A percentile compares a stretch with the other conserved stretches of the same genome.
phyloP scores from a whole-genome alignment of 2,329 filamentous ascomycete genomes.

The Penicillium sp. region DNA sequence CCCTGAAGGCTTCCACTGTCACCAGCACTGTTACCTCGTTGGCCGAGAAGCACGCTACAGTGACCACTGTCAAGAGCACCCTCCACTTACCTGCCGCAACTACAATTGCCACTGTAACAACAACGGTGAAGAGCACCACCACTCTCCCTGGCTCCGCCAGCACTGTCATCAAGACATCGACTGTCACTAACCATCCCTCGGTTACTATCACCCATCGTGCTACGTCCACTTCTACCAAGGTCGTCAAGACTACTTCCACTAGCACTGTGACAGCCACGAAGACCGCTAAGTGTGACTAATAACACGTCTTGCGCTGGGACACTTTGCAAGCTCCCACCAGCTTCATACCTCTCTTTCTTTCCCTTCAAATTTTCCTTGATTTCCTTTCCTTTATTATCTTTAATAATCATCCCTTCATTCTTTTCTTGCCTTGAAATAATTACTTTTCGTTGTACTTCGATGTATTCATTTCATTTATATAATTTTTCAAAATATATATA shows the following conservation, averaged over 20 bases:
- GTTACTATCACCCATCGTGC: slow-evolving; percentile 19
- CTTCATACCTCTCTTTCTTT: neutral
- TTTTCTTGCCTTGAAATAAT: no score
- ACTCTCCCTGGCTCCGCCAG: slow-evolving; percentile 25
- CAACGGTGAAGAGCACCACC: slow-evolving; percentile 19
- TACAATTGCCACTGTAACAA: slow-evolving; percentile 13
- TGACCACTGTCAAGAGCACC: slow-evolving; percentile 17
- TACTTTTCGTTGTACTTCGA: no score
- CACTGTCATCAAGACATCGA: slow-evolving; percentile 24
- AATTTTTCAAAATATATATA: no score
- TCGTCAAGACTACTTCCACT: slow-evolving; percentile 19
- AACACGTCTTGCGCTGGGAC: neutral
- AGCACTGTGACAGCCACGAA: slow-evolving; percentile 14
- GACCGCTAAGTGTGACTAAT: slow-evolving; percentile 8
- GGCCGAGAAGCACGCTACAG: slow-evolving; percentile 14
- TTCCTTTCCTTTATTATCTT: no score
- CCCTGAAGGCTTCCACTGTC: slow-evolving; percentile 24
- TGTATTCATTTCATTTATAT: no score
- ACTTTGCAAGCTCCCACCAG: neutral
- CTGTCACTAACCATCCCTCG: slow-evolving; percentile 20
- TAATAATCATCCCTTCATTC: no score
- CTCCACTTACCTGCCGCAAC: slow-evolving; percentile 9
- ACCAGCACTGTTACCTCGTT: slow-evolving; percentile 15
- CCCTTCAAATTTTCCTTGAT: neutral
- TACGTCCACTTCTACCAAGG: slow-evolving; percentile 22